Evolutionary conservation across 169 alveolate species (phyloP).

Genomic region (Plasmodium yoelii): DNA sequence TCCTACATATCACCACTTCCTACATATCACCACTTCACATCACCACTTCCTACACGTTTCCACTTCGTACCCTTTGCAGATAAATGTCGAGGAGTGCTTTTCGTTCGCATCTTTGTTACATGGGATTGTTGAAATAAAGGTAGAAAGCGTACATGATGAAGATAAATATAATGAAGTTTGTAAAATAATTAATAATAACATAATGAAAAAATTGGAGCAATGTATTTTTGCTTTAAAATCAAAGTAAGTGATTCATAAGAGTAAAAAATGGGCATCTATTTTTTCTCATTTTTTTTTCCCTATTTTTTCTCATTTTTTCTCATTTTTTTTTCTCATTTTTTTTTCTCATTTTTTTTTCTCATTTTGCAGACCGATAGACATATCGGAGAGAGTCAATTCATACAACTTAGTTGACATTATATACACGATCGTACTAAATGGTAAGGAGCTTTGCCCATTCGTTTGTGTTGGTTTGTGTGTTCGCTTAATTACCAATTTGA

Average conservation of each 20-base stretch:
- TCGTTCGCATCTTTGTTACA: slow-evolving; percentile 43
- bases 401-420: slow-evolving; percentile 35
- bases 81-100: slow-evolving; percentile 43
- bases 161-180: slow-evolving; percentile 49
- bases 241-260: slow-evolving; percentile 15
- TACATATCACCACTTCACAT: too few relatives aligned
- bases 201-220: slow-evolving; percentile 31
- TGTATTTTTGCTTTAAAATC: slow-evolving; percentile 57
- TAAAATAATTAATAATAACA: slow-evolving; percentile 6
- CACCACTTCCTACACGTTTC: not conserved
- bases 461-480: not conserved
- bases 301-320: not conserved
- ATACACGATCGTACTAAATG: slow-evolving; percentile 46
- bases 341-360: not conserved
- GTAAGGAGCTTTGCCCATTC: not conserved
- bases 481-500: not conserved
- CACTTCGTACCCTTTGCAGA: not conserved
- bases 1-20: too few relatives aligned
- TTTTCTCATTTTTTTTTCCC: too few relatives aligned
- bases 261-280: too few relatives aligned
- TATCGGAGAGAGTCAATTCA: slow-evolving; percentile 37
- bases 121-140: slow-evolving; percentile 42
- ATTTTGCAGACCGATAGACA: slow-evolving; percentile 17
- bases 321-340: not conserved
- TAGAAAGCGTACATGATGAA: slow-evolving; percentile 67